Evolutionary conservation across 2,329 filamentous ascomycete species (phyloP).

Genomic region (Ascochyta fabae): DNA sequence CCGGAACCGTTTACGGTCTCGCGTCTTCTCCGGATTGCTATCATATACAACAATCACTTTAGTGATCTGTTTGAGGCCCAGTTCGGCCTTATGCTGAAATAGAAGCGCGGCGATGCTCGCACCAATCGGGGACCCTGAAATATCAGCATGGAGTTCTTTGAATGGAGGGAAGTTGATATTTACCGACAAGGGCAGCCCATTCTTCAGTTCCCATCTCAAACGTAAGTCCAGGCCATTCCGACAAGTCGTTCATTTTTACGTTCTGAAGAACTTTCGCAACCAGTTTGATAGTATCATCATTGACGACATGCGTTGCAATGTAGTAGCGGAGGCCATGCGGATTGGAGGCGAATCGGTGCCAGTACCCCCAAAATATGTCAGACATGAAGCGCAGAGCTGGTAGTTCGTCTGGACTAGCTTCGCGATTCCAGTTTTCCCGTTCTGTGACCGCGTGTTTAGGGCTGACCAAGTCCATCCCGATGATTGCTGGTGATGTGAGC

Average conservation of each 20-base stretch:
- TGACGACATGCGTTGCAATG: conserved; percentile 1
- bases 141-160: not conserved
- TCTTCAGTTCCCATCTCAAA: conserved; percentile 11
- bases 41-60: not conserved
- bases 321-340: conserved; percentile 15
- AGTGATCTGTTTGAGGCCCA: not conserved
- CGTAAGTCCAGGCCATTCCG: conserved; percentile 11
- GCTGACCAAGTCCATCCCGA: not conserved
- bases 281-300: conserved; percentile 7
- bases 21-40: not conserved
- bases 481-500: not conserved
- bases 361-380: conserved; percentile 20
- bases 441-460: not conserved
- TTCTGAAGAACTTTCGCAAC: conserved; percentile 9
- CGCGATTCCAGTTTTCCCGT: not conserved
- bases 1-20: not conserved
- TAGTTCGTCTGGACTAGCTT: not conserved
- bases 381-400: conserved; percentile 6
- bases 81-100: not conserved
- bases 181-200: conserved; percentile 14
- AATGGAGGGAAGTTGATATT: not conserved
- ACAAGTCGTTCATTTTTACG: not conserved
- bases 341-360: conserved; percentile 5
- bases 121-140: not conserved
- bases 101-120: not conserved